Base-by-base conservation (phyloP, 345 rosid genomes). In the Litchi chinensis region DNA sequence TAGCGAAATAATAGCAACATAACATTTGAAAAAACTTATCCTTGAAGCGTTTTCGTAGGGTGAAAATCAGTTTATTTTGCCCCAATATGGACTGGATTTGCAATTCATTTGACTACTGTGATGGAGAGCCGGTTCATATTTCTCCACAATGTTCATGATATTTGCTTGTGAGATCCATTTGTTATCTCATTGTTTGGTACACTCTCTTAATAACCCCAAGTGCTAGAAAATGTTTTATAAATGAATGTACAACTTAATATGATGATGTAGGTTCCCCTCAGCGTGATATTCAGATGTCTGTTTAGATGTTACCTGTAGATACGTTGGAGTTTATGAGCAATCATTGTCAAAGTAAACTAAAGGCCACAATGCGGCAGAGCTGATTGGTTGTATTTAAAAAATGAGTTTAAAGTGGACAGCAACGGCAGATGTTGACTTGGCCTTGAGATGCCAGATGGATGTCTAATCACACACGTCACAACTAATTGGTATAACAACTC, bases 401-500 rank as follows among this genome's bases (percentile, higher is more conserved):
- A 24, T 5, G 37, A 65, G 5, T 8, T 19, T 0, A 39, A 48
- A 65, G 60, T 3, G 12, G 40, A 39, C 78, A 46, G 52, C 52
- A 28, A 65, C 21, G 3, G 43, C 78, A 10, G n/a, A n/a, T 57
- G 39, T 75, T 80, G 84, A 80, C 76, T 69, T 77, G 48, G 65
- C 72, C 68, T 3, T 28, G 59, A 67, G 68, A 69, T 59, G 80
- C 73, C 84, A 83, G 85, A 74, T 79, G 82, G 80, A 41, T 75
- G 73, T 59, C 76, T 46, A 83, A 82, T 86, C 85, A 86, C 83
- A 16, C 37, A 70, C 78, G 22, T 63, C 52, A 82, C 86, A 66
- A 80, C 60, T 69, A 68, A 80, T 85, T 73, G 46, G 78, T 75
- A 71, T 52, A 89, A 84, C 92, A 76, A 88, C 88, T 82, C 86